Evolutionary conservation across 1,284 basidiomycete species (phyloP), one percentile per base, ranked within the genome.

Genomic region (Trichosporon faecale): DNA sequence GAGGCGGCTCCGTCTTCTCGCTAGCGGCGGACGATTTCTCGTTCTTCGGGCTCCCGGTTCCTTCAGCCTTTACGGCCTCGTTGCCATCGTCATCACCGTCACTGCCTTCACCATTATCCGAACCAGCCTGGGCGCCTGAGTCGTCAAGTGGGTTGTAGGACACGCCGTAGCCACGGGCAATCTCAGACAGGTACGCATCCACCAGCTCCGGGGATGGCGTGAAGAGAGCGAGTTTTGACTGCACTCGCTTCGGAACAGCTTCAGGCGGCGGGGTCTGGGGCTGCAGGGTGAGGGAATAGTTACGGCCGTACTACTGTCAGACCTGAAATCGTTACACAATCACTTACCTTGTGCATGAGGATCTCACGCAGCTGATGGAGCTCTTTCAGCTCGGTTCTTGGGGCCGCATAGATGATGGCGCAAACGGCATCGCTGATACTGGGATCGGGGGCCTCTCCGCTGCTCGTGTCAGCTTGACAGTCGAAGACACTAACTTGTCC

Each of bases 341-440:
- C 33, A 74, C 78, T 57, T 63, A 81, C 83, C 76, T 83, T 97
- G 83, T 95, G 91, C 91, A 96, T 93, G 69, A 99, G 88, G 80
- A 98, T 89, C 79, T 98, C 95, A 55, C 95, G 89, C 49, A 98
- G 85, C 44, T 94, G 85, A 76, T 97, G 93, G 40, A 99, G 88
- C 82, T 99, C 96, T 87, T 94, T 94, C 64, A 95, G 84, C 79
- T 96, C 94, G 23, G 93, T 95, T 72, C 93, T 87, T 23, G 93
- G 93, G 14, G 95, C 93, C 12, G 95, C 94, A 77, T 95, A 89
- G 67, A 99, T 91, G 76, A 99, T 88, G 64, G 90, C 89, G 76
- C 86, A 88, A 23, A 91, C 82, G 0, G 86, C 94, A 84, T 94
- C 92, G 57, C 85, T 83, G 12, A 95, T 88, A 44, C 88, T 89